Evolutionary conservation across 345 rosid genomes (phyloP).

Genomic region (Lepidium africanum): DNA sequence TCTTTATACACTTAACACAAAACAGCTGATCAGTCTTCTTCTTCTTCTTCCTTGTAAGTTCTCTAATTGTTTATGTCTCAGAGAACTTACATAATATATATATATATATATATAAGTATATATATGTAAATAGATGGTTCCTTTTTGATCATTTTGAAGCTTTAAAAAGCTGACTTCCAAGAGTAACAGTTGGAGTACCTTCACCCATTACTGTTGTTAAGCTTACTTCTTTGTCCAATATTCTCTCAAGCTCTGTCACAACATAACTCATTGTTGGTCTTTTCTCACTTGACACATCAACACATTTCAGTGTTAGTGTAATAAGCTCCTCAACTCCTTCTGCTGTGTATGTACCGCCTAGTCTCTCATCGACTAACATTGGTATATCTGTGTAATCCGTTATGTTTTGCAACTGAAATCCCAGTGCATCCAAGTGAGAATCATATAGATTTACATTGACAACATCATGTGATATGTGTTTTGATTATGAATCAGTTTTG

Average conservation of each 20-base stretch:
- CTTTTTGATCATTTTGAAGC: slow-evolving; percentile 33
- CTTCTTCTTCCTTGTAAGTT: slow-evolving; percentile 18
- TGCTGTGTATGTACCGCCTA: slow-evolving; percentile 59
- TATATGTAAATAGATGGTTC: slow-evolving; percentile 34
- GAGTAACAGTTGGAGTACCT: slow-evolving; percentile 73
- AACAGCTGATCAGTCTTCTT: slow-evolving; percentile 50
- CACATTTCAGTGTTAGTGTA: slow-evolving; percentile 44
- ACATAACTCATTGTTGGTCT: slow-evolving; percentile 68
- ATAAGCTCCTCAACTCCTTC: slow-evolving; percentile 82
- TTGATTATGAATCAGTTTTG: background rate
- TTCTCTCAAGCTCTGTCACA: slow-evolving; percentile 68
- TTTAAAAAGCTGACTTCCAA: slow-evolving; percentile 81
- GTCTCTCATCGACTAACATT: slow-evolving; percentile 55
- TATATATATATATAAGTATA: no score
- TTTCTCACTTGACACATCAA: slow-evolving; percentile 72
- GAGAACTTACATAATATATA: slow-evolving; percentile 7
- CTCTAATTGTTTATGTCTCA: slow-evolving; percentile 15
- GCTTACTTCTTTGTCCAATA: slow-evolving; percentile 69
- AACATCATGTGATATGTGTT: background rate
- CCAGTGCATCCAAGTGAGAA: slow-evolving; percentile 6
- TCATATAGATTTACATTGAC: background rate
- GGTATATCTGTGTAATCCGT: slow-evolving; percentile 42
- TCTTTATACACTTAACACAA: slow-evolving; percentile 67
- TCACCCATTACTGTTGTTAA: slow-evolving; percentile 81
- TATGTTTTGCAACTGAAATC: slow-evolving; percentile 50